Percentiles rank a stretch among this genome's conserved stretches.
Conservation (phyloP, 2,329 filamentous ascomycete genomes). For the Fusarium redolens region DNA sequence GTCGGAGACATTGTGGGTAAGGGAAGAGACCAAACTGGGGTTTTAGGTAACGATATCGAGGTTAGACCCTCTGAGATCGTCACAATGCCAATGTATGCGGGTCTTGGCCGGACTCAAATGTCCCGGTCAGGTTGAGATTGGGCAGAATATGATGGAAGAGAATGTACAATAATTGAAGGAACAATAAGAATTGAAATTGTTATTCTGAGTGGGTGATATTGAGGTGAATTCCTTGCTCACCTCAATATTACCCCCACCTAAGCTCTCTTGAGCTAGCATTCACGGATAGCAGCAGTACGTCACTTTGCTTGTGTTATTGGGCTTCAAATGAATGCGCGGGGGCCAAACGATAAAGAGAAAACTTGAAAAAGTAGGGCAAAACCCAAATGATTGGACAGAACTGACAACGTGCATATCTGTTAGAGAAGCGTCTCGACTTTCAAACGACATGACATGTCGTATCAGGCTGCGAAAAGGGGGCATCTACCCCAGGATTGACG, state of each 20-base stretch:
- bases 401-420: conserved; percentile 7
- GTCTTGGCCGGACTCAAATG: conserved; percentile 9
- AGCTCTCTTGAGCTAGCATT: neutral
- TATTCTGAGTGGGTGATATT: neutral
- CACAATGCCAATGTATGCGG: conserved; percentile 21
- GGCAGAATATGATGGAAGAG: conserved; percentile 3
- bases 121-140: conserved; percentile 34
- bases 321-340: neutral
- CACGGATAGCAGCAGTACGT: conserved; percentile 12
- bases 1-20: conserved; percentile 23
- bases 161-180: neutral
- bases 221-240: conserved; percentile 5
- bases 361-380: neutral
- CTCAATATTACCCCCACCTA: conserved; percentile 2
- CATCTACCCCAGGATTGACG: conserved; percentile 41
- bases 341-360: neutral
- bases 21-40: conserved; percentile 22
- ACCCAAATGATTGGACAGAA: neutral
- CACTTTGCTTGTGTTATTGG: conserved; percentile 1
- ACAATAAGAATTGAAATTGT: neutral
- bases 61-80: conserved; percentile 23
- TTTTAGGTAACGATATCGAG: conserved; percentile 35
- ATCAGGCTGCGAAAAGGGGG: conserved; percentile 28
- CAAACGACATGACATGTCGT: conserved; percentile 37
- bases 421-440: conserved; percentile 35